Percentiles rank a stretch among this genome's conserved stretches.
These are phyloP conservation scores for Austroboletus novae-zelandiae DNA, from an alignment of 1,284 basidiomycete species.

Conservation along the genomic window DNA sequence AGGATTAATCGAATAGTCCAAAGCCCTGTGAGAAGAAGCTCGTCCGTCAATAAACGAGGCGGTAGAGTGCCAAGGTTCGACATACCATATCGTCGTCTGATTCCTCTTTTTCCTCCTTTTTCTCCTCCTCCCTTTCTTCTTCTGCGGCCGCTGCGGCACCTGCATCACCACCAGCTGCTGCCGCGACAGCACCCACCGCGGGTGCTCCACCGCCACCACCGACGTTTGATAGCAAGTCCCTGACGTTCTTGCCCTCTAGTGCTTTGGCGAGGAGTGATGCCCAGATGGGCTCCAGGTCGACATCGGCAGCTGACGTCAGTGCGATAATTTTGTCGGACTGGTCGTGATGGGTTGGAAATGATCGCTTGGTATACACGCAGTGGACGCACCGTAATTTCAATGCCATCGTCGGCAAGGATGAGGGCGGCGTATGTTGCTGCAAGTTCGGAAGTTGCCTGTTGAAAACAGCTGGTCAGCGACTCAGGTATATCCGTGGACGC, in stretches of 20 bases:
- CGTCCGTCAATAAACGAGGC: background rate
- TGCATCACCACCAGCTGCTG: too few relatives aligned
- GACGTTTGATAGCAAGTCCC: conserved; percentile 91
- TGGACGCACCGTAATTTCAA: conserved; percentile 93
- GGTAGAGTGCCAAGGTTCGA: conserved; percentile 13
- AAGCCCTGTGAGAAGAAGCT: conserved; percentile 45
- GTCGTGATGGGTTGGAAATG: background rate
- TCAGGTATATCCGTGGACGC: conserved; percentile 21
- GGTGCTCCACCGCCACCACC: conserved; percentile 80
- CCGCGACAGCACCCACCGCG: conserved; percentile 45
- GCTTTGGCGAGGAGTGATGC: conserved; percentile 95
- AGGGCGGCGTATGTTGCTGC: conserved; percentile 90
- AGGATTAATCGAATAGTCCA: conserved; percentile 76
- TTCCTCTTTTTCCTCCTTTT: conserved; percentile 84
- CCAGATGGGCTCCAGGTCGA: conserved; percentile 97
- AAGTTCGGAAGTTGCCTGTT: conserved; percentile 65
- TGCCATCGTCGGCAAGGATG: conserved; percentile 94
- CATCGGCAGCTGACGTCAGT: conserved; percentile 78
- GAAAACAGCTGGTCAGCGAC: background rate
- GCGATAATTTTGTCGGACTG: conserved; percentile 91
- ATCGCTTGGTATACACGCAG: background rate
- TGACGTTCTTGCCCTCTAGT: conserved; percentile 96
- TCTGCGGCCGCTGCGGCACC: too few relatives aligned
- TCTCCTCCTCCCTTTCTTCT: too few relatives aligned
- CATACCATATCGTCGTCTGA: conserved; percentile 92